Conservation (phyloP, 2,329 filamentous ascomycete genomes). For the Xylaria sp. region DNA sequence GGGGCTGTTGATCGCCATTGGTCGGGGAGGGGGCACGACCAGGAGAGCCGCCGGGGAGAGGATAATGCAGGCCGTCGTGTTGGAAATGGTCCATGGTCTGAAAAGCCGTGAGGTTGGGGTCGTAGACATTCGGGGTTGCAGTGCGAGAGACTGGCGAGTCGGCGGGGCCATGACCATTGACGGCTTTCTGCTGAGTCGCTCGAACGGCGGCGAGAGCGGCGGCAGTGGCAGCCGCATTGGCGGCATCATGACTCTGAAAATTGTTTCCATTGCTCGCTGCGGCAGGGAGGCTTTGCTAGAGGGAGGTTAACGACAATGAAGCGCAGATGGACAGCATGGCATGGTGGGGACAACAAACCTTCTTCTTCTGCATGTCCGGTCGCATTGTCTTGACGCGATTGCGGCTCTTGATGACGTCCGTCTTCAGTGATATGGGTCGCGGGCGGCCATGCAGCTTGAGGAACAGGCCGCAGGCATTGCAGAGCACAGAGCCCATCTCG, state of each 20-base stretch:
- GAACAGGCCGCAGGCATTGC: constrained; percentile 98
- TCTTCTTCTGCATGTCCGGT: constrained; percentile 81
- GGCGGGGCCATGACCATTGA: constrained; percentile 75
- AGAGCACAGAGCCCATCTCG: constrained; percentile 93
- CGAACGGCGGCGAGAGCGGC: constrained; percentile 61
- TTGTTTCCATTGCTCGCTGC: constrained; percentile 70
- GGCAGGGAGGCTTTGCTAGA: constrained; percentile 55
- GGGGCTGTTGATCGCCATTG: constrained; percentile 69
- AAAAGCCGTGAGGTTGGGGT: constrained; percentile 81
- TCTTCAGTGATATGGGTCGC: constrained; percentile 95
- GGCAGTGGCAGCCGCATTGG: constrained; percentile 67
- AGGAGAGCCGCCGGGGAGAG: constrained; percentile 62
- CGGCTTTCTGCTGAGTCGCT: constrained; percentile 72
- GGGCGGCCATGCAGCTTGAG: constrained; percentile 95
- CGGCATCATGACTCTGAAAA: constrained; percentile 63
- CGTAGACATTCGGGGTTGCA: constrained; percentile 79
- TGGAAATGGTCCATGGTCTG: constrained; percentile 79
- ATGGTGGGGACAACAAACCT: constrained; percentile 58
- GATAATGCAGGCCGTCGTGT: constrained; percentile 60
- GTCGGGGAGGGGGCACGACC: constrained; percentile 62
- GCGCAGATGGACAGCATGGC: constrained; percentile 13
- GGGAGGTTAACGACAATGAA: constrained; percentile 15
- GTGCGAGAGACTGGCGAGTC: constrained; percentile 84
- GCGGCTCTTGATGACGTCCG: constrained; percentile 98
- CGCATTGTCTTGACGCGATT: constrained; percentile 93